Percentiles rank a stretch among this genome's conserved stretches.
Evolutionary conservation across 2,329 filamentous ascomycete species (phyloP).

Genomic region (Proliferodiscus dingleyae): DNA sequence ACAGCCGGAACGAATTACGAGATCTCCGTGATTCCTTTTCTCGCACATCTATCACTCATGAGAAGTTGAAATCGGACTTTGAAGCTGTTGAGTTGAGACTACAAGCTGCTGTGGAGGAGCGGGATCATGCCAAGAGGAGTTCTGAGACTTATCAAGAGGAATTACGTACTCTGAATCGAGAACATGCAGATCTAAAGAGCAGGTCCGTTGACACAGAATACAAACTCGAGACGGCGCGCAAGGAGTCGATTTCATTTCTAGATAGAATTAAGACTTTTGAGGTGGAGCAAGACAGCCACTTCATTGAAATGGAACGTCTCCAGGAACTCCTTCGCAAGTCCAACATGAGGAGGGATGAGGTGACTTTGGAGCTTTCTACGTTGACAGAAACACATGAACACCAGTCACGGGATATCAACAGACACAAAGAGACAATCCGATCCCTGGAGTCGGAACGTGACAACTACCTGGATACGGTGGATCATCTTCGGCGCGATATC

Average conservation of each 20-base stretch:
- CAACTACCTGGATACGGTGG: background rate
- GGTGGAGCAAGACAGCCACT: background rate
- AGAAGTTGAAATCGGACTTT: background rate
- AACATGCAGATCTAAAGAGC: background rate
- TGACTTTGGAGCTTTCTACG: background rate
- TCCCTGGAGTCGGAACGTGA: background rate
- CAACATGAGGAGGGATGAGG: background rate
- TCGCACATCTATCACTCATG: background rate
- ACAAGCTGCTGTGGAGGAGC: background rate
- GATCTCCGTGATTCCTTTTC: background rate
- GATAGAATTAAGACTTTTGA: background rate
- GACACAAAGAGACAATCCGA: background rate
- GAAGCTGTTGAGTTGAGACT: background rate
- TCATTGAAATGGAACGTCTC: background rate
- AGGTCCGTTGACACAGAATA: background rate
- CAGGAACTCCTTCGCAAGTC: background rate
- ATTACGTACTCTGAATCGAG: background rate
- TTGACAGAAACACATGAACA: background rate
- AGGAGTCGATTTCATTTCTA: background rate
- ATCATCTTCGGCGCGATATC: background rate
- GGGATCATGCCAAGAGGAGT: background rate
- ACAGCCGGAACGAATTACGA: background rate
- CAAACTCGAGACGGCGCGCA: background rate
- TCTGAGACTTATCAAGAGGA: background rate
- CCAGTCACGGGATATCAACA: background rate